Conservation (phyloP, 2,329 filamentous ascomycete species). For the Phoma sp. region DNA sequence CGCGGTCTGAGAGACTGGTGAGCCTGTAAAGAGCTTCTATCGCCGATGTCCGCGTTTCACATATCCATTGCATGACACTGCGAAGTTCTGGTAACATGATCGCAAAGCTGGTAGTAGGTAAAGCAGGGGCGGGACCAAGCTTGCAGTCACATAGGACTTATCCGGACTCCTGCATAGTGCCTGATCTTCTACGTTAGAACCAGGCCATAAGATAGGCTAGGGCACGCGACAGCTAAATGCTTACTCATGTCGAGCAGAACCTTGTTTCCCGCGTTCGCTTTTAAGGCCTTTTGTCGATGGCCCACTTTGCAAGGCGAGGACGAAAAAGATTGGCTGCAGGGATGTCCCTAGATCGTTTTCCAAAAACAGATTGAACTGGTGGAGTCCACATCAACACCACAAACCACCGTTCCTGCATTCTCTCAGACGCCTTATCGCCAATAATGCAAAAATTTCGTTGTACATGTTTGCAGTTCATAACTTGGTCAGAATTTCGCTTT, state of each 20-base stretch:
- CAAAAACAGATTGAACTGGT: conserved; percentile 5
- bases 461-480: background rate
- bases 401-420: background rate
- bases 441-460: too few relatives aligned
- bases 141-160: background rate
- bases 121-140: background rate
- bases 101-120: background rate
- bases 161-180: background rate
- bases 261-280: background rate
- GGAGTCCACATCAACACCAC: background rate
- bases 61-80: background rate
- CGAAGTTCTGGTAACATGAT: background rate
- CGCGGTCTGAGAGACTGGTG: background rate
- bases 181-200: background rate
- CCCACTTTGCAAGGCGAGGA: background rate
- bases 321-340: background rate
- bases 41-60: conserved; percentile 13
- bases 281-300: background rate
- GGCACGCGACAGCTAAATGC: background rate
- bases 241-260: background rate
- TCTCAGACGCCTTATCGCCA: background rate
- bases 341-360: conserved; percentile 1
- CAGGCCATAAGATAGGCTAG: background rate
- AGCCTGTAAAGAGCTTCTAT: background rate
- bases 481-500: too few relatives aligned